phyloP scores from a whole-genome alignment of 176 grass and related monocot species.

The Oryza glumipatula region DNA sequence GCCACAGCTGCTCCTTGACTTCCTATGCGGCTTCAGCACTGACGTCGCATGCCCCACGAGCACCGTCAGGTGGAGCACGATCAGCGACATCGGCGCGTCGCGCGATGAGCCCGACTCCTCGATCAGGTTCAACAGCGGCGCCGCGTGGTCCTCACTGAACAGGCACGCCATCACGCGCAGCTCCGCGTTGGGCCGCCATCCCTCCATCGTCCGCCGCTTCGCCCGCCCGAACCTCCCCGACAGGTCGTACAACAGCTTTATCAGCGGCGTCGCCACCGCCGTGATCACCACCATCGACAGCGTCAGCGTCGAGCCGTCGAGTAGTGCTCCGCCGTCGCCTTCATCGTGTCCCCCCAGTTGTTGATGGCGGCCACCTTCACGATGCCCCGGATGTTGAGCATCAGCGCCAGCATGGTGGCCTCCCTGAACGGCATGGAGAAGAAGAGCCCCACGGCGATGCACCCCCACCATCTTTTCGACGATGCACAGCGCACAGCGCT shows the following conservation, averaged over 20 bases:
- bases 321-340: conserved; percentile 51
- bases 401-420: conserved; percentile 57
- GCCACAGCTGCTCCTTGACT: neutral
- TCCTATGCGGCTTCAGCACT: conserved; percentile 60
- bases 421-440: conserved; percentile 62
- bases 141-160: conserved; percentile 69
- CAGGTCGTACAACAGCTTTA: conserved; percentile 73
- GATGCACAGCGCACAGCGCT: conserved; percentile 65
- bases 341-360: conserved; percentile 71
- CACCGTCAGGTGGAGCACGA: conserved; percentile 72
- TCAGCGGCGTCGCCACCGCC: conserved; percentile 44
- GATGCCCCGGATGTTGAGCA: conserved; percentile 73
- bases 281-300: conserved; percentile 54
- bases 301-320: conserved; percentile 35
- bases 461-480: conserved; percentile 63
- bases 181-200: conserved; percentile 27
- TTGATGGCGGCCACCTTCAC: conserved; percentile 77
- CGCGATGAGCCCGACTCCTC: conserved; percentile 34
- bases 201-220: conserved; percentile 48
- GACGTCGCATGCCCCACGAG: conserved; percentile 56
- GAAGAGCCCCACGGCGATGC: conserved; percentile 55
- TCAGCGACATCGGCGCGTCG: conserved; percentile 51
- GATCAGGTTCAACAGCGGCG: conserved; percentile 62
- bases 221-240: conserved; percentile 40
- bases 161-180: conserved; percentile 66